Conservation (phyloP, 805 yeast genomes). For the Hanseniaspora opuntiae region DNA sequence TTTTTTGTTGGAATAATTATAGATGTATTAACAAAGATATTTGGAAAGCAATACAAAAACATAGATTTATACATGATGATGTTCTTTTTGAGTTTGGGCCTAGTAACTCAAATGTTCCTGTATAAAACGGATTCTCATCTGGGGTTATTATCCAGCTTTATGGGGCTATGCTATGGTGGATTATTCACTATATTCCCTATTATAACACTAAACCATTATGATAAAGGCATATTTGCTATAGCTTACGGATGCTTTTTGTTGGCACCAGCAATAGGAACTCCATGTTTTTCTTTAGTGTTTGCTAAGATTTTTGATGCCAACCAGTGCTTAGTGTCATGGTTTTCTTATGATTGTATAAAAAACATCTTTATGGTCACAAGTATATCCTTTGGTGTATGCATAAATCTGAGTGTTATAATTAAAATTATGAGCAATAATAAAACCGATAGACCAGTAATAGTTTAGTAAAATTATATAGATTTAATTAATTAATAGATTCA, state of each 20-base stretch:
- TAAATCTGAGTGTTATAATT: not conserved
- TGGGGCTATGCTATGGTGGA: constrained; percentile 71
- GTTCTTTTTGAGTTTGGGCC: constrained; percentile 25
- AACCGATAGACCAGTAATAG: not conserved
- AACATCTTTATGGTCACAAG: constrained; percentile 4
- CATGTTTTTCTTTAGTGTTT: constrained; percentile 53
- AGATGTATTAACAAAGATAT: constrained; percentile 36
- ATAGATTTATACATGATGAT: constrained; percentile 26
- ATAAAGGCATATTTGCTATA: constrained; percentile 75
- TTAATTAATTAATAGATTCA: too few species aligned
- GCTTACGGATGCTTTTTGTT: constrained; percentile 84
- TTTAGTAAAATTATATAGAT: not conserved
- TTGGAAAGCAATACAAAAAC: constrained; percentile 14
- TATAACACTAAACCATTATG: constrained; percentile 72
- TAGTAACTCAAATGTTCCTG: constrained; percentile 27
- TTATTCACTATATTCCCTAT: constrained; percentile 79
- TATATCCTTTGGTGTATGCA: not conserved
- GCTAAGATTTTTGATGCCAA: constrained; percentile 46
- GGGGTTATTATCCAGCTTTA: constrained; percentile 31
- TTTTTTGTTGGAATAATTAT: constrained; percentile 53
- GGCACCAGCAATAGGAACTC: constrained; percentile 76
- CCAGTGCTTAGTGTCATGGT: constrained; percentile 16
- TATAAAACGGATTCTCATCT: constrained; percentile 17
- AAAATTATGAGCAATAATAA: not conserved
- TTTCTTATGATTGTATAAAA: not conserved